phyloP scores from a whole-genome alignment of 371 early-diverging fungal species.

The Mortierella sp. region DNA sequence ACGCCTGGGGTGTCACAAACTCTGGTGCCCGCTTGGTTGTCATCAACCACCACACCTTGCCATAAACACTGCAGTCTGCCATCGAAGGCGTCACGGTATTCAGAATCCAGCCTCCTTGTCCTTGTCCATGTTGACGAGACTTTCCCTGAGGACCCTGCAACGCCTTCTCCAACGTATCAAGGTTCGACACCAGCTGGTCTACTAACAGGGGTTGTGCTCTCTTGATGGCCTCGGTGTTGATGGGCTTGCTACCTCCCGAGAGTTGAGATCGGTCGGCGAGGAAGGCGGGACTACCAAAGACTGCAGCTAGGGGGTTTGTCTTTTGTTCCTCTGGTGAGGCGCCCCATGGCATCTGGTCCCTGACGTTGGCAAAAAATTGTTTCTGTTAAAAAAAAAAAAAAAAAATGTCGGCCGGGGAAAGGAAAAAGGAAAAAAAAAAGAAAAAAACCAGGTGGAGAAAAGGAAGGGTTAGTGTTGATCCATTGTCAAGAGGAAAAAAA shows the following conservation, averaged over 20 bases:
- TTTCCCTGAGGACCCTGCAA: conserved; percentile 15
- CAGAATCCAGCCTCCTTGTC: conserved; percentile 56
- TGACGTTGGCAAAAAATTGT: conserved; percentile 29
- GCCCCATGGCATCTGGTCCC: conserved; percentile 44
- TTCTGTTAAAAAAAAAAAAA: not conserved
- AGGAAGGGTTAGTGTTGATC: not conserved
- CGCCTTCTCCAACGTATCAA: conserved; percentile 34
- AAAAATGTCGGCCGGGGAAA: not conserved
- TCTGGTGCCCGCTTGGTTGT: conserved; percentile 33
- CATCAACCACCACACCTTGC: conserved; percentile 54
- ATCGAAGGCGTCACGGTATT: conserved; percentile 47
- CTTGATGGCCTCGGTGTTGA: conserved; percentile 25
- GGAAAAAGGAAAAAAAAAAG: not conserved
- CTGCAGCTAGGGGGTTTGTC: conserved; percentile 25
- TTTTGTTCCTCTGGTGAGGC: conserved; percentile 32
- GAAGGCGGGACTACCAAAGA: conserved; percentile 31
- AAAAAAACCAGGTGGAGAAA: not conserved
- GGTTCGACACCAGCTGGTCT: conserved; percentile 27
- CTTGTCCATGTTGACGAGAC: conserved; percentile 5
- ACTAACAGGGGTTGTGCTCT: conserved; percentile 17
- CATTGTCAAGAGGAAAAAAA: not conserved
- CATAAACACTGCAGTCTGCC: conserved; percentile 60
- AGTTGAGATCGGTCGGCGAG: conserved; percentile 32
- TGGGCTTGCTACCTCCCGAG: conserved; percentile 19
- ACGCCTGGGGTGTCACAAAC: conserved; percentile 18